Conservation (phyloP, 371 early-diverging fungal genomes). For the Mortierella sp. region DNA sequence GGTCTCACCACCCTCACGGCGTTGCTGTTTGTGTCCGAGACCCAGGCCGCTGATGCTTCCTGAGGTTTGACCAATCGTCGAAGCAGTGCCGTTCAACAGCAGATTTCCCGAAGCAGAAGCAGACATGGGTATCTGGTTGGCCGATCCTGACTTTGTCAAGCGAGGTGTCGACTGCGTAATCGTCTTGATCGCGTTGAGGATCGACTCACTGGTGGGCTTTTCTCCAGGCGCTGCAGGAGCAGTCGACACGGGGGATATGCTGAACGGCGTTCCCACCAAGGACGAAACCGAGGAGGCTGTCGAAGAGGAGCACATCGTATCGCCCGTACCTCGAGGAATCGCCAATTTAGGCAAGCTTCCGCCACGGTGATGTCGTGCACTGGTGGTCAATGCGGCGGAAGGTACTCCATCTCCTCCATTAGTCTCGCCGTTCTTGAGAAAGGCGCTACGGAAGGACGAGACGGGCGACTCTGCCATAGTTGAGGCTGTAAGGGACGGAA, state of each 20-base stretch:
- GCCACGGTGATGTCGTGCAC: not conserved
- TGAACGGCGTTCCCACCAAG: conserved; percentile 4
- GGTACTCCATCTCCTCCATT: not conserved
- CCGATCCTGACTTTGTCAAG: conserved; percentile 18
- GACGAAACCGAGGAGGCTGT: not conserved
- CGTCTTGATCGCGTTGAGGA: conserved; percentile 48
- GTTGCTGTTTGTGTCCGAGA: conserved; percentile 7
- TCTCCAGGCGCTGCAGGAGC: not conserved
- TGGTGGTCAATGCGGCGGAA: not conserved
- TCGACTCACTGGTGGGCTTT: conserved; percentile 28
- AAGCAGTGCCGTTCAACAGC: not conserved
- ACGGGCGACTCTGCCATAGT: not conserved
- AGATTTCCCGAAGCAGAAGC: not conserved
- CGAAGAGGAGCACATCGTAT: not conserved
- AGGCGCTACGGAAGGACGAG: not conserved
- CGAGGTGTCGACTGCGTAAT: conserved; percentile 55
- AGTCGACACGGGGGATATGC: not conserved
- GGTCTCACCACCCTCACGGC: conserved; percentile 5
- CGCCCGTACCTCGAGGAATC: not conserved
- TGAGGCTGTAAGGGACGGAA: not conserved
- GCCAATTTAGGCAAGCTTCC: conserved; percentile 11
- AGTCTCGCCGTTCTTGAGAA: not conserved
- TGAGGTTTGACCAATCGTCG: not conserved
- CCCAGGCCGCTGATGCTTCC: conserved; percentile 5
- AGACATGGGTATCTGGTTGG: conserved; percentile 7